Percentiles rank a stretch among this genome's conserved stretches.
phyloP scores from a whole-genome alignment of 768 basidiomycete genomes.

The Xanthoconium stramineum region DNA sequence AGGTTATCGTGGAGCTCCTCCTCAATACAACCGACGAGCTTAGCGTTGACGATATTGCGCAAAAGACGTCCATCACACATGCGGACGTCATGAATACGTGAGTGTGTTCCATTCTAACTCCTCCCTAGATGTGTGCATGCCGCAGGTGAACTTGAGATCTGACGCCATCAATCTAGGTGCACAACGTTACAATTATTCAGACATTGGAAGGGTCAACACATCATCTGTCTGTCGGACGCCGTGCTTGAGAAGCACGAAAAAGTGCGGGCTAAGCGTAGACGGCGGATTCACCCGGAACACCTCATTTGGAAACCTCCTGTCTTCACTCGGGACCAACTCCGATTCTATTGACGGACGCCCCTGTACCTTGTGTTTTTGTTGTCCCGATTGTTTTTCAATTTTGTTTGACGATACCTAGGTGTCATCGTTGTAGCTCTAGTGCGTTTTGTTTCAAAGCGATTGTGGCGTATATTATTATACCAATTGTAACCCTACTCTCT shows the following conservation, averaged over 20 bases:
- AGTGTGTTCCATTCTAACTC: slow-evolving; percentile 34
- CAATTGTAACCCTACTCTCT: slow-evolving; percentile 13
- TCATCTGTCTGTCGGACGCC: slow-evolving; percentile 87
- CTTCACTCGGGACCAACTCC: slow-evolving; percentile 85
- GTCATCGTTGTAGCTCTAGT: slow-evolving; percentile 27
- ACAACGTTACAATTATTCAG: slow-evolving; percentile 94
- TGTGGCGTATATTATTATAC: slow-evolving; percentile 14
- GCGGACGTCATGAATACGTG: slow-evolving; percentile 98
- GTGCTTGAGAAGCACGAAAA: slow-evolving; percentile 91
- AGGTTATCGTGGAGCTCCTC: slow-evolving; percentile 90
- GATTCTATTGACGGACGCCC: slow-evolving; percentile 45
- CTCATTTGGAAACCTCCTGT: slow-evolving; percentile 95
- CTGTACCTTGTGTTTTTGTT: neutral
- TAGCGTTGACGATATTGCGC: slow-evolving; percentile 95
- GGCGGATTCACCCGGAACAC: slow-evolving; percentile 73
- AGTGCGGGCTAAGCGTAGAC: slow-evolving; percentile 69
- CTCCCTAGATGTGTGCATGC: neutral
- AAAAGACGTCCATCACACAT: slow-evolving; percentile 92
- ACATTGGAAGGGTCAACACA: slow-evolving; percentile 92
- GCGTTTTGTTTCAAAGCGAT: slow-evolving; percentile 6
- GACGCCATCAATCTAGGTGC: slow-evolving; percentile 53
- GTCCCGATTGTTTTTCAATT: neutral
- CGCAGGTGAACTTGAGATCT: neutral
- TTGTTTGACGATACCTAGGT: slow-evolving; percentile 6
- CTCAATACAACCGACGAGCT: slow-evolving; percentile 69